Percentiles rank a stretch among this genome's conserved stretches.
Evolutionary conservation across 2,329 filamentous ascomycete species (phyloP).

Genomic region (Pyricularia sp.): DNA sequence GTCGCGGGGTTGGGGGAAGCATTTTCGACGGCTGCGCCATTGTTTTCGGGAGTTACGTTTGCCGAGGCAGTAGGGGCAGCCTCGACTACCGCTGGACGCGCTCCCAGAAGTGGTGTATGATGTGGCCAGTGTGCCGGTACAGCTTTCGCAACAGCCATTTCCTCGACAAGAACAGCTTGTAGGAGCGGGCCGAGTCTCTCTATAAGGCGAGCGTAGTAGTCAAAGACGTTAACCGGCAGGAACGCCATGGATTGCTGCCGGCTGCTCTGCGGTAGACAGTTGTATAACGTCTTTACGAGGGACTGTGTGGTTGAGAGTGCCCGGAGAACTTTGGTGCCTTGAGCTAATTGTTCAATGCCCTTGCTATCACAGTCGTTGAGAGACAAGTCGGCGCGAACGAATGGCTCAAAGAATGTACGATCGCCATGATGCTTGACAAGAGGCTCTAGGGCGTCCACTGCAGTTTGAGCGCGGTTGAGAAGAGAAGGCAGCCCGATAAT

Average conservation of each 20-base stretch:
- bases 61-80: not conserved
- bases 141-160: constrained; percentile 58
- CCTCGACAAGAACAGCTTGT: constrained; percentile 71
- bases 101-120: not conserved
- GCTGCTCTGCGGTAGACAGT: constrained; percentile 59
- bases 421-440: constrained; percentile 42
- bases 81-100: not conserved
- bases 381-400: constrained; percentile 34
- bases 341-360: constrained; percentile 27
- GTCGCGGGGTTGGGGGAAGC: not conserved
- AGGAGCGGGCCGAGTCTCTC: constrained; percentile 65
- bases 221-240: constrained; percentile 66
- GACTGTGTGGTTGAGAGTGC: constrained; percentile 65
- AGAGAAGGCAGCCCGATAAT: constrained; percentile 73
- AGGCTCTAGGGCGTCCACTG: constrained; percentile 54
- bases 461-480: constrained; percentile 57
- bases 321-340: constrained; percentile 68
- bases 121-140: constrained; percentile 57
- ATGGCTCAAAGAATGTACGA: constrained; percentile 57
- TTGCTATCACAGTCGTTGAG: constrained; percentile 19
- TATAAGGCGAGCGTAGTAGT: constrained; percentile 67
- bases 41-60: not conserved
- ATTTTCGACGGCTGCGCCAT: not conserved
- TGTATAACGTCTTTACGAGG: constrained; percentile 60
- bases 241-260: constrained; percentile 55